phyloP scores from a whole-genome alignment of 768 basidiomycete species.

The Mrakia blollopis region DNA sequence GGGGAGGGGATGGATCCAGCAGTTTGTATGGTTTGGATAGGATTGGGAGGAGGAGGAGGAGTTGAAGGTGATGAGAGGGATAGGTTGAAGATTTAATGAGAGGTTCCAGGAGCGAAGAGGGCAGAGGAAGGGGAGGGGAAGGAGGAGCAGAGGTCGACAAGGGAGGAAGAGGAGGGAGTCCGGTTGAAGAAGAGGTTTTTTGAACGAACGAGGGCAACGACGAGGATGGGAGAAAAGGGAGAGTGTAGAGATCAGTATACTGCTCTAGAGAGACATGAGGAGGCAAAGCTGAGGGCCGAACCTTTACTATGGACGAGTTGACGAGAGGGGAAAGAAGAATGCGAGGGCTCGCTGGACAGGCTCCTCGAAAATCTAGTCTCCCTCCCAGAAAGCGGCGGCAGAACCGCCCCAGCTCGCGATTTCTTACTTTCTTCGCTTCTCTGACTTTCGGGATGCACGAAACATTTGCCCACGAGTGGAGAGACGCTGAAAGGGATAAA shows the following conservation, averaged over 20 bases:
- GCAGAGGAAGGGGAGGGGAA: not conserved
- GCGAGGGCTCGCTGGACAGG: no score
- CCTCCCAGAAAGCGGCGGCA: no score
- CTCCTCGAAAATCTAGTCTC: no score
- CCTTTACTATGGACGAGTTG: constrained; percentile 6
- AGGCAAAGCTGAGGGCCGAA: not conserved
- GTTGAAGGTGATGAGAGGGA: not conserved
- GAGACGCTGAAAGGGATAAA: no score
- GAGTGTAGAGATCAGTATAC: not conserved
- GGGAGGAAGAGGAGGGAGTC: not conserved
- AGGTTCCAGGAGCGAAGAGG: not conserved
- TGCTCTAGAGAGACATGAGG: not conserved
- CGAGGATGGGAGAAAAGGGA: not conserved
- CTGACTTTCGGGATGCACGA: no score
- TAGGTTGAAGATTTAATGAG: not conserved
- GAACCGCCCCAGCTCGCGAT: no score
- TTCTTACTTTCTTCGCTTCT: no score
- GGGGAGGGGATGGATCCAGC: not conserved
- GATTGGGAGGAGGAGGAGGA: not conserved
- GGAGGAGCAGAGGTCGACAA: not conserved
- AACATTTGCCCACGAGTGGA: no score
- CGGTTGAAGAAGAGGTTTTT: constrained; percentile 2
- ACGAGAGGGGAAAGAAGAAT: not conserved
- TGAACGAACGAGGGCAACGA: not conserved
- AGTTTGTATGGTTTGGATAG: not conserved